Base-by-base conservation (phyloP, 2,329 filamentous ascomycete species). In the Ascochyta lentis region DNA sequence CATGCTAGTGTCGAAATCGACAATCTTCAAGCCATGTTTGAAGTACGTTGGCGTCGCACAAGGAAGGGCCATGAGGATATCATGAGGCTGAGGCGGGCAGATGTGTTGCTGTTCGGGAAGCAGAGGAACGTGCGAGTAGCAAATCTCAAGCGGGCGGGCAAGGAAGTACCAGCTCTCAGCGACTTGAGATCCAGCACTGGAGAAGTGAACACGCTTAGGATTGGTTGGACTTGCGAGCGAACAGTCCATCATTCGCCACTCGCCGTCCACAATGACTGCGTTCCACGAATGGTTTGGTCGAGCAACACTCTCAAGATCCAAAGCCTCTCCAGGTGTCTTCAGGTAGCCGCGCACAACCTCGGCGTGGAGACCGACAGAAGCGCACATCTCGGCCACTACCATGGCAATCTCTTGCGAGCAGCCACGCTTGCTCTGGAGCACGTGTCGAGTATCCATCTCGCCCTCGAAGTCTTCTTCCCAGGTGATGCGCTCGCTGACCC, bases 271-370 rank as follows among this genome's bases (percentile, higher is more conserved):
- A 33, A 97, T 79, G 16, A 98, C 91, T 0, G 92, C 88, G 66
- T 99, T 99, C 95, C 95, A 99, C 87, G 90, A 98, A 77, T 99
- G 95, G 69, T 99, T 99, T 0, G 94, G 84, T 27, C 89, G 86
- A n/a, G 91, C 91, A 74, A 94, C 86, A 54, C 89, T 89, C 59
- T 90, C 90, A 39, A 92, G 81, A 66, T 98, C 93, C 8, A 78
- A 49, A 9, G 63, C 60, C 56, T 98, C 95, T 0, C 94, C 94
- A 0, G 95, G 95, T 1, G 85, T 83, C 74, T 99, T 99, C 52
- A 99, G 85, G 70, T 95, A 98, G 0, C 95, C 95, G 56, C 88
- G 86, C 13, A 99, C 86, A 19, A 96, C 83, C 72, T 98, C 94
- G 33, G 91, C 91, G 62, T 92, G 89, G 33, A 99, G 83, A 4